A percentile compares a stretch with the other conserved stretches of the same genome.
These are phyloP conservation scores for Laetiporus sulphureus DNA, from an alignment of 1,284 basidiomycete species.

Conservation along the genomic window DNA sequence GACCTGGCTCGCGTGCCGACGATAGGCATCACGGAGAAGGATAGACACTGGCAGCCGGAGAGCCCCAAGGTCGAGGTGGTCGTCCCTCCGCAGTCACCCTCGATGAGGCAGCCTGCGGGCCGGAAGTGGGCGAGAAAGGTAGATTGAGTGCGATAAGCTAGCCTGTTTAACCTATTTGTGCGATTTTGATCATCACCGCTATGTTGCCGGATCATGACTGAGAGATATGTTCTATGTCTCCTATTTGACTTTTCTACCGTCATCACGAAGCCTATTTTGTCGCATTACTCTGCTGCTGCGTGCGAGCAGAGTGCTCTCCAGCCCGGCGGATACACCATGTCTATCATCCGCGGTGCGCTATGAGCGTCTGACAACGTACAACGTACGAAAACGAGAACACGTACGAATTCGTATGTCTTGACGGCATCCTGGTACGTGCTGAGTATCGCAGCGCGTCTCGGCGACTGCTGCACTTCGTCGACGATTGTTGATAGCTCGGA, in stretches of 20 bases:
- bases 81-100: slow-evolving; percentile 31
- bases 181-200: too few relatives aligned
- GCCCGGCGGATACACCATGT: slow-evolving; percentile 19
- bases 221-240: too few relatives aligned
- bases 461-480: slow-evolving; percentile 21
- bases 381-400: slow-evolving; percentile 1
- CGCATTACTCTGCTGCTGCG: too few relatives aligned
- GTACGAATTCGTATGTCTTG: slow-evolving; percentile 20
- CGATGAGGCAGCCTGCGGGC: slow-evolving; percentile 37
- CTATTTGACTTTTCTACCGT: too few relatives aligned
- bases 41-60: slow-evolving; percentile 23
- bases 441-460: slow-evolving; percentile 7
- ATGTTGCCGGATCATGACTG: too few relatives aligned
- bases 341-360: too few relatives aligned
- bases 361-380: too few relatives aligned
- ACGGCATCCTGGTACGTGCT: slow-evolving; percentile 21
- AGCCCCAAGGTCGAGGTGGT: slow-evolving; percentile 36
- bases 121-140: slow-evolving; percentile 70
- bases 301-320: too few relatives aligned
- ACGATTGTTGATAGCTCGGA: slow-evolving; percentile 33
- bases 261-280: too few relatives aligned
- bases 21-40: slow-evolving; percentile 16
- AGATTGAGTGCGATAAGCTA: slow-evolving; percentile 30
- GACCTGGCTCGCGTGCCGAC: slow-evolving; percentile 17
- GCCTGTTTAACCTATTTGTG: too few relatives aligned